Percentiles rank a stretch among this genome's conserved stretches.
Conservation (phyloP, 2,329 filamentous ascomycete species). For the Coleophoma crateriformis region DNA sequence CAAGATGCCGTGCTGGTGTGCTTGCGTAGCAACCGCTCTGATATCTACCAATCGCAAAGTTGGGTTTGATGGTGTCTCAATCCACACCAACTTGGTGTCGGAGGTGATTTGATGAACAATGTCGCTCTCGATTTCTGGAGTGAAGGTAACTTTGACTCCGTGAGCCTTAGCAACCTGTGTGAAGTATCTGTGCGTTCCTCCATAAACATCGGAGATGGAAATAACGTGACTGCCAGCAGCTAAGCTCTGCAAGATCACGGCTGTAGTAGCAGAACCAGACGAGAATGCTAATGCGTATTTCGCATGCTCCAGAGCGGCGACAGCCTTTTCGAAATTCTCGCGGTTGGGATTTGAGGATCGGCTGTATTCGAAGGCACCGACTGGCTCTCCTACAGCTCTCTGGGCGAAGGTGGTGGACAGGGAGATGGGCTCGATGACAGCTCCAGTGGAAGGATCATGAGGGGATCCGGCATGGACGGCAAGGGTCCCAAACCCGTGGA, state of each 20-base stretch:
- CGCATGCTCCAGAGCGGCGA: constrained; percentile 89
- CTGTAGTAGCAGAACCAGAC: constrained; percentile 90
- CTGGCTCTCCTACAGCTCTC: constrained; percentile 75
- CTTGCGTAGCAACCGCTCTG: constrained; percentile 72
- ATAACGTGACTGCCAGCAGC: constrained; percentile 90
- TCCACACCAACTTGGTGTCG: constrained; percentile 94
- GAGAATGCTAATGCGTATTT: constrained; percentile 91
- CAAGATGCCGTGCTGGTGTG: constrained; percentile 81
- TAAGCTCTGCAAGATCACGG: constrained; percentile 86
- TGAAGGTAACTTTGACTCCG: constrained; percentile 91
- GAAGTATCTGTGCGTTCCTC: constrained; percentile 97
- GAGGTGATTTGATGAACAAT: constrained; percentile 78
- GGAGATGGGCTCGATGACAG: constrained; percentile 94
- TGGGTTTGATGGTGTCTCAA: constrained; percentile 91
- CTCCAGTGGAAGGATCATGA: constrained; percentile 86
- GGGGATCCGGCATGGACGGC: constrained; percentile 92
- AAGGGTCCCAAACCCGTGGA: constrained; percentile 82
- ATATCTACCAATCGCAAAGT: constrained; percentile 93
- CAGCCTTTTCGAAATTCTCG: constrained; percentile 85
- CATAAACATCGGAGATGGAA: constrained; percentile 95
- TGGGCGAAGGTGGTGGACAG: constrained; percentile 97
- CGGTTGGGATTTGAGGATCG: constrained; percentile 93
- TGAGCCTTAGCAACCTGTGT: constrained; percentile 95
- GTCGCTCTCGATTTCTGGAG: constrained; percentile 84
- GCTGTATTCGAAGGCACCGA: constrained; percentile 90